Evolutionary conservation across 2,329 filamentous ascomycete species (phyloP), one percentile per base, ranked within the genome.

Genomic region (Diaporthe aspalathi): DNA sequence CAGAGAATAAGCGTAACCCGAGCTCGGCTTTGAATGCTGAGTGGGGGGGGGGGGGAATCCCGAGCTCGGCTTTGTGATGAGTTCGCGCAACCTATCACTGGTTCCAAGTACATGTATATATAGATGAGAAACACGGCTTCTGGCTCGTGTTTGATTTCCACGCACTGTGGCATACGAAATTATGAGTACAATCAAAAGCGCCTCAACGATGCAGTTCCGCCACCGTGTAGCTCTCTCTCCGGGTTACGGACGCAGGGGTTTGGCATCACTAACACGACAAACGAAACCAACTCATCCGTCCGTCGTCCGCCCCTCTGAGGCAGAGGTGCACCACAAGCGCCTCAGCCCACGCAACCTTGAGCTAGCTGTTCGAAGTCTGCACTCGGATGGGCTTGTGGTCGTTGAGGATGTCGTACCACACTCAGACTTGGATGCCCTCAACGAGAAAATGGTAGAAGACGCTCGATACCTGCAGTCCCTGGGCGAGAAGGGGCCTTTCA

Each of bases 401-500:
- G 78, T 90, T 3, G 83, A 89, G 66, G 80, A 88, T 75, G 84
- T 84, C 2, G 81, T 90, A 24, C 82, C 84, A 0, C 85, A 87
- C 73, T 76, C 80, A 0, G 77, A 84, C n/a, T 78, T 91, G 3
- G 87, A 91, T 74, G 75, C 76, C 8, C 79, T 92, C 47, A 91
- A 91, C 75, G 73, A 75, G 56, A 88, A 86, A 74, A 92, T 92
- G 89, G 83, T 88, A 1, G 45, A 86, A 56, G 89, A 92, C 76
- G 89, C 89, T 1, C 81, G 81, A 2, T 76, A 78, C 4, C 80
- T 91, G 2, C 86, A 87, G 70, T 81, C 80, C 0, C 80, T 82
- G 40, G 87, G 88, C 2, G 84, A 89, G 24, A 82, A 88, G 20
- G 84, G 85, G 0, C 88, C 87, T 0, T 91, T 86, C 81, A 91